Percentiles rank a stretch among this genome's conserved stretches.
These are phyloP conservation scores for Neurospora sp. DNA, from an alignment of 495 filamentous ascomycete species.

Conservation along the genomic window DNA sequence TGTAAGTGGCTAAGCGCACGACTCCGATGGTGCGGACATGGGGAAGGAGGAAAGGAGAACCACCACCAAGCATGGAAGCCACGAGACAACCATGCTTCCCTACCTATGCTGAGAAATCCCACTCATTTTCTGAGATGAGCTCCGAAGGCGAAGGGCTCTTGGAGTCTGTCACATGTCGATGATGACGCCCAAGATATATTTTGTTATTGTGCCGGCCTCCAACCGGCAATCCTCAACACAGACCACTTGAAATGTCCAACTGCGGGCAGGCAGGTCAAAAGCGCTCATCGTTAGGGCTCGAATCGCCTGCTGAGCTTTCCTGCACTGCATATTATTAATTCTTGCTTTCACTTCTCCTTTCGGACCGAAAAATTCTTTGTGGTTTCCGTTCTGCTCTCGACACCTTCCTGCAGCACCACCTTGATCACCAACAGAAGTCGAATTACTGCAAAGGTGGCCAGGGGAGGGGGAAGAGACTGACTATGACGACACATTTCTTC, in stretches of 20 bases:
- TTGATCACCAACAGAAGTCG: too few relatives aligned
- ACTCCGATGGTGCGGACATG: neutral
- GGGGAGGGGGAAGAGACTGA: neutral
- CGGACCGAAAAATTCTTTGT: neutral
- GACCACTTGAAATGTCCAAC: neutral
- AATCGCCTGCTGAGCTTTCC: neutral
- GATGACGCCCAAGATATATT: too few relatives aligned
- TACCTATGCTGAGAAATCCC: neutral
- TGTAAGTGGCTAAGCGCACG: neutral
- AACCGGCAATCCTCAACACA: neutral
- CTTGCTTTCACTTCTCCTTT: neutral
- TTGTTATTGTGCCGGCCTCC: too few relatives aligned
- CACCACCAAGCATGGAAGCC: neutral
- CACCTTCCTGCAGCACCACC: neutral
- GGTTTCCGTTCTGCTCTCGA: neutral
- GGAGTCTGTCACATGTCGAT: too few relatives aligned
- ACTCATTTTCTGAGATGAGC: neutral
- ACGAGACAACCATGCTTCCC: neutral
- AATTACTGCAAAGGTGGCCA: neutral
- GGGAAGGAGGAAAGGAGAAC: neutral
- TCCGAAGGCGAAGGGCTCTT: neutral
- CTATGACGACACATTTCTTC: neutral
- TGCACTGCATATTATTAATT: neutral
- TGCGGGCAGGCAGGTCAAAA: neutral
- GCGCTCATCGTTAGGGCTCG: neutral